Base-by-base conservation (phyloP, 805 yeast genomes). In the Barnettozyma sucrosica region DNA sequence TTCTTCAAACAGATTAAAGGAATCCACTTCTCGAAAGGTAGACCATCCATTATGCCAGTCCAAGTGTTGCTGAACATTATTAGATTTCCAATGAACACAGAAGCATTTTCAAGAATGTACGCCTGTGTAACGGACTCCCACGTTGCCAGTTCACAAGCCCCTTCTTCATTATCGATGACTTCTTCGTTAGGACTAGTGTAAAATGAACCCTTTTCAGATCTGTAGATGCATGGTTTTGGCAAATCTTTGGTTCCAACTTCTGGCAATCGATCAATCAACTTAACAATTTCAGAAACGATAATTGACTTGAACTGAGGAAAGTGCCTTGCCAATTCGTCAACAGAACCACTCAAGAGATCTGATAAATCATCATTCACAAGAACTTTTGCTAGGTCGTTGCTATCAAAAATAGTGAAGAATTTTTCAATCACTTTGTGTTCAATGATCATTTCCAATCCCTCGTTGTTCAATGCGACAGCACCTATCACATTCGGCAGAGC, bases 281-380 rank as follows among this genome's bases (percentile, higher is more conserved):
- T 54, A 2, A 70, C 65, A 41, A 81, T 66, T 44, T 79, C 77
- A 3, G 69, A 64, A 44, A 78, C 64, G 20, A 89, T 79, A 0
- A 66, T 57, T 0, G 85, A 81, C 43, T 85, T 80, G 50, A 89
- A 69, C 2, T 75, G 79, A 1, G 95, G 87, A 58, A 86, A 88
- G 59, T 90, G 97, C 58, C 96, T 76, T 2, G 86, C 81, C 42
- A 89, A 66, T 55, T 87, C 95, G 59, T 89, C 96, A 55, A 89
- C 72, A 0, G 83, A 73, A 24, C 76, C 69, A 2, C 95, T 96
- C 16, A 87, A 61, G 26, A 72, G 71, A 13, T 75, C 69, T 2
- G 80, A 71, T 55, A 72, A 71, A 44, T 80, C 86, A 30, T 75
- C 72, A 46, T 67, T 66, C 3, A 79, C 71, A 46, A 86, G 59